Base-by-base conservation (phyloP, 768 basidiomycete genomes). In the Piloderma croceum region DNA sequence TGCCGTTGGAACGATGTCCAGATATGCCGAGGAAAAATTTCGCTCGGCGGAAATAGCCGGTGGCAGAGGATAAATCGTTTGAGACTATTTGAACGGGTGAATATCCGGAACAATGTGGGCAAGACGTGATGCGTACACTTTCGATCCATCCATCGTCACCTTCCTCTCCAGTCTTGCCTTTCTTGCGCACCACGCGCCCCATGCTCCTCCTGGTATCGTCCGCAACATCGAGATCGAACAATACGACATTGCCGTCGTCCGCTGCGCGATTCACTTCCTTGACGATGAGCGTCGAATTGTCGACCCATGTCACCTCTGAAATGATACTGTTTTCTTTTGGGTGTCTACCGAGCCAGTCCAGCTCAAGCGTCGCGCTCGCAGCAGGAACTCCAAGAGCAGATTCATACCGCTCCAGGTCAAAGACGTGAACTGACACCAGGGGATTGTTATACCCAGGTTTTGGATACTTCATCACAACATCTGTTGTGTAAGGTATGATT, bases 131-230 rank as follows among this genome's bases (percentile, higher is more conserved):
- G 68, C 83, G 45, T 47, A 90, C 91, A 45, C 77, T 66, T 37
- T 97, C 89, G 46, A 97, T 90, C 96, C 96, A 99, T 1, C 96
- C 96, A 25, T 79, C 79, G 54, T 96, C 94, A 0, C 81, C 84
- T 54, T 94, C 74, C 52, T 92, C 93, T 5, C 90, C 94, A 24
- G 81, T 56, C 55, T 77, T 74, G 4, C 92, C 94, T 7, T 94
- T 69, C 45, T 70, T 81, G 42, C 94, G 68, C 6, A 90, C 85
- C 11, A 90, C 77, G 34, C 49, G 55, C 6, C 81, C 79, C 23
- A 51, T 53, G 35, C 54, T 55, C 18, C 48, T 49, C 9, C 39
- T 55, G 6, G 50, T 52, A 1, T 45, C 52, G 29, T 47, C 51
- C 29, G 50, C 43, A 17, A 50, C 52, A 39, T 54, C 53, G 41